A percentile compares a stretch with the other conserved stretches of the same genome.
Evolutionary conservation across 768 basidiomycete genomes (phyloP).

Genomic region (Trametes cinnabarina): DNA sequence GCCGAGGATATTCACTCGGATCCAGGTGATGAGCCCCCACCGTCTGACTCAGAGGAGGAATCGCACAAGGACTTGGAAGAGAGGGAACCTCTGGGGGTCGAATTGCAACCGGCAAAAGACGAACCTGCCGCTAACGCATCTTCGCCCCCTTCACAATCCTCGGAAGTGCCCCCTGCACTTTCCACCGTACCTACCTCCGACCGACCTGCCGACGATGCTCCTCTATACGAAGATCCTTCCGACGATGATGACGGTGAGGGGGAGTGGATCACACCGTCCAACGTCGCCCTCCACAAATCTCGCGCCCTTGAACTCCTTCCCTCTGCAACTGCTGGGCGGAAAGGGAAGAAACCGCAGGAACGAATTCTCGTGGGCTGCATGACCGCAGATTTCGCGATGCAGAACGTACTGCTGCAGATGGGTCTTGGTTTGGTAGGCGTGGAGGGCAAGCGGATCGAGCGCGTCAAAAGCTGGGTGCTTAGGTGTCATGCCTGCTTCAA

Average conservation of each 20-base stretch:
- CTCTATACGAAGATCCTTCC: conserved; percentile 72
- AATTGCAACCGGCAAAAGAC: conserved; percentile 37
- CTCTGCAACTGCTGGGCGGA: conserved; percentile 38
- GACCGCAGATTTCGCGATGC: conserved; percentile 99
- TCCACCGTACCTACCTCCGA: conserved; percentile 7
- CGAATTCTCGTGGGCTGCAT: conserved; percentile 80
- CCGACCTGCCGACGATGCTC: conserved; percentile 20
- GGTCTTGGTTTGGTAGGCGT: conserved; percentile 84
- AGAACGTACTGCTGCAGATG: conserved; percentile 96
- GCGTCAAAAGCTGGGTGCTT: conserved; percentile 93
- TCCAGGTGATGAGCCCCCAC: conserved; percentile 18
- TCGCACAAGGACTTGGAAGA: conserved; percentile 12
- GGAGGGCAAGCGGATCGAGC: conserved; percentile 87
- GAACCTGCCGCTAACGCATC: conserved; percentile 11
- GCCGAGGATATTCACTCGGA: conserved; percentile 17
- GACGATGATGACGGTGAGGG: conserved; percentile 83
- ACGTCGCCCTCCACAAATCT: conserved; percentile 83
- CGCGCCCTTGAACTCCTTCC: conserved; percentile 82
- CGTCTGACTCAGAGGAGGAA: conserved; percentile 2
- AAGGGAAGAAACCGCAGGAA: conserved; percentile 33
- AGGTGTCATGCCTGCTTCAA: conserved; percentile 99
- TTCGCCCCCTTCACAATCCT: background rate
- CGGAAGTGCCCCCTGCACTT: background rate
- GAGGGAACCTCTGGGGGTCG: conserved; percentile 45
- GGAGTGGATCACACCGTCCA: conserved; percentile 95